A percentile compares a stretch with the other conserved stretches of the same genome.
Evolutionary conservation across 2,329 filamentous ascomycete genomes (phyloP).

Genomic region (Cladophialophora psammophila): DNA sequence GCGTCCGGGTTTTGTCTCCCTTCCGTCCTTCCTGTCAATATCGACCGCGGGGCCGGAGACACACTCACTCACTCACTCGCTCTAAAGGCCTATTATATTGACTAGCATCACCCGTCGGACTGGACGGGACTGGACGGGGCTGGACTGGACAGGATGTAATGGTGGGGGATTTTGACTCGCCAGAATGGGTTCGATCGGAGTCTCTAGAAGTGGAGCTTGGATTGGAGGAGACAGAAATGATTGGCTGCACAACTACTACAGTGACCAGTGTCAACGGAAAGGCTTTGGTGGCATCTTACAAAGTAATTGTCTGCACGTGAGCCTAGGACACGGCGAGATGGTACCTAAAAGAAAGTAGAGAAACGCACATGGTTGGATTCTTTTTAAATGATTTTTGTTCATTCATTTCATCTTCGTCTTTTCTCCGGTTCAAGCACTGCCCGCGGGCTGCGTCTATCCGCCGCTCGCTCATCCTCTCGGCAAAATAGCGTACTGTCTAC

Average conservation of each 20-base stretch:
- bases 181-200: not conserved
- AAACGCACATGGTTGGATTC: not conserved
- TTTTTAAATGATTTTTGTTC: not conserved
- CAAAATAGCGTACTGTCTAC: constrained; percentile 3
- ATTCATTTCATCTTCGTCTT: constrained; percentile 1
- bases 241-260: not conserved
- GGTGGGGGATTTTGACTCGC: not conserved
- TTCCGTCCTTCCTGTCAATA: not conserved
- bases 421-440: not conserved
- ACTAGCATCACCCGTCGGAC: too few species aligned
- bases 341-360: not conserved
- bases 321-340: too few species aligned
- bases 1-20: too few species aligned
- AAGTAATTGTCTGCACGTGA: not conserved
- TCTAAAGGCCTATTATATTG: too few species aligned
- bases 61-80: too few species aligned
- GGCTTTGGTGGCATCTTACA: not conserved
- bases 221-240: not conserved
- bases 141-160: not conserved
- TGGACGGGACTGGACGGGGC: too few species aligned
- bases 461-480: not conserved
- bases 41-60: too few species aligned
- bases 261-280: too few species aligned
- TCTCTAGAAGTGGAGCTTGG: not conserved
- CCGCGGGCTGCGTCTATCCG: not conserved